phyloP scores from a whole-genome alignment of 176 grass and related monocot genomes.

The Neostapfia colusana region DNA sequence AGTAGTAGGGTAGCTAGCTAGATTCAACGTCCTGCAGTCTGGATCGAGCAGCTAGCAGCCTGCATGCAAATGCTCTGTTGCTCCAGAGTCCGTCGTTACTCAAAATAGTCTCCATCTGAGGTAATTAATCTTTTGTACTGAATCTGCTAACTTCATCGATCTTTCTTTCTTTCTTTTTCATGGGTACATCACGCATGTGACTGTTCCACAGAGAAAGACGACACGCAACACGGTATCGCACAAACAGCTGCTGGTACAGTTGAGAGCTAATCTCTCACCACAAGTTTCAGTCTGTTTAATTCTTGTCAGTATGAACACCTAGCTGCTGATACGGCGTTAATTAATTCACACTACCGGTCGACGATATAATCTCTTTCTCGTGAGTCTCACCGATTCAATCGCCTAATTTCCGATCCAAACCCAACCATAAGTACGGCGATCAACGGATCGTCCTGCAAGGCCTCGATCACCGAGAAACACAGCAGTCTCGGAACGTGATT shows the following conservation, averaged over 20 bases:
- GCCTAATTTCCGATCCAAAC: neutral
- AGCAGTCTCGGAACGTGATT: conserved; percentile 9
- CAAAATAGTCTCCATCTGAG: neutral
- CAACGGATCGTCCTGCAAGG: no score
- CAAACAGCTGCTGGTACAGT: neutral
- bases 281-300: neutral
- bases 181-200: neutral
- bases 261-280: neutral
- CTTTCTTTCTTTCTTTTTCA: neutral
- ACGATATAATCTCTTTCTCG: conserved; percentile 37
- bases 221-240: neutral
- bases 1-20: no score
- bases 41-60: neutral
- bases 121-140: neutral
- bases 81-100: neutral
- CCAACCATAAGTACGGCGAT: conserved; percentile 30
- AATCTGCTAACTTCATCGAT: no score
- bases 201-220: conserved; percentile 15
- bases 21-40: neutral
- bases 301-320: conserved; percentile 13
- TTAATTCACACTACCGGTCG: conserved; percentile 25
- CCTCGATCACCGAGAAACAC: neutral
- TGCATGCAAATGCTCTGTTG: conserved; percentile 20
- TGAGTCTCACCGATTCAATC: neutral
- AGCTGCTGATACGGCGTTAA: neutral